These are phyloP conservation scores for Cupressus sempervirens DNA, from an alignment of 75 land plant genomes.

Conservation along the genomic window DNA sequence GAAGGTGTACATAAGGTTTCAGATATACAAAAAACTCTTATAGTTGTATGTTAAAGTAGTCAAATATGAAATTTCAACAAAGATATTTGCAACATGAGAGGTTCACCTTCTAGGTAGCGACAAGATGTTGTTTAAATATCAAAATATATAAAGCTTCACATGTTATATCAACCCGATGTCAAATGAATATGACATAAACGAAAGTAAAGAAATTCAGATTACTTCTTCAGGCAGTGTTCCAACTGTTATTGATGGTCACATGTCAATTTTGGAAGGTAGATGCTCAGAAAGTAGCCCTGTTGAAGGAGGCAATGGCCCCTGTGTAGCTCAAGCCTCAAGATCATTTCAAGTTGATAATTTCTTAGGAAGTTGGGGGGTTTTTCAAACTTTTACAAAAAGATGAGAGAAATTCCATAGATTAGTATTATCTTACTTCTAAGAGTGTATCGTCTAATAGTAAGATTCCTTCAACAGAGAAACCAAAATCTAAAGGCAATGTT, in stretches of 20 bases:
- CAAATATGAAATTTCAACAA: too few species aligned
- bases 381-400: constrained; percentile 10
- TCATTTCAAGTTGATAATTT: constrained; percentile 10
- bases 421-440: constrained; percentile 26
- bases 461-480: constrained; percentile 38
- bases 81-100: too few species aligned
- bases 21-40: too few species aligned
- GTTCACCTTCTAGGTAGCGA: too few species aligned
- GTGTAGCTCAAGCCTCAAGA: neutral
- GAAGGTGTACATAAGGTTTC: too few species aligned
- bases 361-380: constrained; percentile 10
- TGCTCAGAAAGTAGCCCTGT: neutral
- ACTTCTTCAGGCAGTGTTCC: constrained; percentile 3
- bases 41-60: too few species aligned
- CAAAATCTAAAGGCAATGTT: constrained; percentile 14
- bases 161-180: too few species aligned
- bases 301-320: neutral
- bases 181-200: too few species aligned
- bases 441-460: constrained; percentile 38
- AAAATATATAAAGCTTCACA: too few species aligned
- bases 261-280: neutral
- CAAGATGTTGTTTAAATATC: too few species aligned
- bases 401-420: constrained; percentile 32
- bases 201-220: constrained; percentile 1
- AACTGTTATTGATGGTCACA: neutral